Conservation (phyloP, 805 yeast species). For the Ogataea minuta region DNA sequence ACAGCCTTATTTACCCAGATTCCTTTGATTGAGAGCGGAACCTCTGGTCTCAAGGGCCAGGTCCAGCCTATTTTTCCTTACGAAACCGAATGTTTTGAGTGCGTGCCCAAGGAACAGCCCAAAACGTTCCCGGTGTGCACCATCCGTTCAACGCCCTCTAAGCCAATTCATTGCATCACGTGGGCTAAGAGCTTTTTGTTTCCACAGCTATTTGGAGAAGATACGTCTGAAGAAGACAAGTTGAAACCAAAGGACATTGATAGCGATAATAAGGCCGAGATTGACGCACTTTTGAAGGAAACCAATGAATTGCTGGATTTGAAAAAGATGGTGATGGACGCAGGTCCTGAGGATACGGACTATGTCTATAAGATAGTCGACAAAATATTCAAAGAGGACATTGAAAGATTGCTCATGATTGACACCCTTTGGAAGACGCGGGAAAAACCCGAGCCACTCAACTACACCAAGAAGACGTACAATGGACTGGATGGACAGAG, state of each 20-base stretch:
- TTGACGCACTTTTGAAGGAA: slow-evolving; percentile 62
- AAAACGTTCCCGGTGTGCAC: slow-evolving; percentile 95
- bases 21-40: slow-evolving; percentile 90
- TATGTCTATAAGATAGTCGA: slow-evolving; percentile 47
- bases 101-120: slow-evolving; percentile 83
- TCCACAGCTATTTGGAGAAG: slow-evolving; percentile 70
- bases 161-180: slow-evolving; percentile 92
- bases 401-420: slow-evolving; percentile 66
- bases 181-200: slow-evolving; percentile 96
- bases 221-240: slow-evolving; percentile 28
- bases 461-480: slow-evolving; percentile 23
- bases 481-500: slow-evolving; percentile 35
- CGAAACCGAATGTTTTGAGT: slow-evolving; percentile 87
- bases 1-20: slow-evolving; percentile 70
- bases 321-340: slow-evolving; percentile 36
- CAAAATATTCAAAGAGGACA: slow-evolving; percentile 71
- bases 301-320: slow-evolving; percentile 60
- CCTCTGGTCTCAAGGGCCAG: slow-evolving; percentile 93
- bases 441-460: slow-evolving; percentile 63
- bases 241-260: slow-evolving; percentile 44
- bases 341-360: slow-evolving; percentile 23
- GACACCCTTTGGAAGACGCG: slow-evolving; percentile 79
- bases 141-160: slow-evolving; percentile 93
- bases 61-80: slow-evolving; percentile 87
- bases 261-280: slow-evolving; percentile 62